phyloP scores from a whole-genome alignment of 305 asterid genomes.

The Rubia peregrina region DNA sequence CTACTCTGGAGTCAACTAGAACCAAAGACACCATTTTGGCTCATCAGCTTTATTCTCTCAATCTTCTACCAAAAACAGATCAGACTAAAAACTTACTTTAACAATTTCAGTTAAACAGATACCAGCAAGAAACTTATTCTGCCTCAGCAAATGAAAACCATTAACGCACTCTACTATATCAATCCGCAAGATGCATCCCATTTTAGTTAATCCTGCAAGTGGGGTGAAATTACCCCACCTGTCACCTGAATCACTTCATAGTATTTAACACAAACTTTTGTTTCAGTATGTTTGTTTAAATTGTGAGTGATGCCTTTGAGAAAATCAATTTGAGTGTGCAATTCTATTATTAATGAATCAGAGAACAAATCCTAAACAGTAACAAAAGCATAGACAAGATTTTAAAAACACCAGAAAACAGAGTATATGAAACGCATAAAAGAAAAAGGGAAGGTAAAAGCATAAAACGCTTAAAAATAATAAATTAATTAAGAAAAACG shows the following conservation, averaged over 20 bases:
- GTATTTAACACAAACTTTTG: background rate
- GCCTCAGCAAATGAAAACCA: no score
- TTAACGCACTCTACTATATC: no score
- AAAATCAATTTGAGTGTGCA: background rate
- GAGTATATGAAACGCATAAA: background rate
- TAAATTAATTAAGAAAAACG: background rate
- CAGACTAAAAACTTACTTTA: no score
- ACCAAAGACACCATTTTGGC: no score
- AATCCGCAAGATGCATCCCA: no score
- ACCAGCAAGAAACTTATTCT: no score
- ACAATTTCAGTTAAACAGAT: no score
- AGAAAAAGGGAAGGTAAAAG: conserved; percentile 1
- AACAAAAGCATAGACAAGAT: background rate
- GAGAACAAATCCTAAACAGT: no score
- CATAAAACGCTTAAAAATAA: background rate
- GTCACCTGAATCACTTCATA: background rate
- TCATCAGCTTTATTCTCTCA: no score
- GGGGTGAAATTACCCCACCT: background rate
- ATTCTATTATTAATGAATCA: background rate
- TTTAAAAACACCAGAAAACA: background rate
- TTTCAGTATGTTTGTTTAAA: background rate
- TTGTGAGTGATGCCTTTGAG: background rate
- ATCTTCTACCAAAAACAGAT: no score
- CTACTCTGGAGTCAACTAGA: no score
- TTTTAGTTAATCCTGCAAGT: no score